Conservation (phyloP, 2,329 filamentous ascomycete species). For the Dactylonectria macrodidyma region DNA sequence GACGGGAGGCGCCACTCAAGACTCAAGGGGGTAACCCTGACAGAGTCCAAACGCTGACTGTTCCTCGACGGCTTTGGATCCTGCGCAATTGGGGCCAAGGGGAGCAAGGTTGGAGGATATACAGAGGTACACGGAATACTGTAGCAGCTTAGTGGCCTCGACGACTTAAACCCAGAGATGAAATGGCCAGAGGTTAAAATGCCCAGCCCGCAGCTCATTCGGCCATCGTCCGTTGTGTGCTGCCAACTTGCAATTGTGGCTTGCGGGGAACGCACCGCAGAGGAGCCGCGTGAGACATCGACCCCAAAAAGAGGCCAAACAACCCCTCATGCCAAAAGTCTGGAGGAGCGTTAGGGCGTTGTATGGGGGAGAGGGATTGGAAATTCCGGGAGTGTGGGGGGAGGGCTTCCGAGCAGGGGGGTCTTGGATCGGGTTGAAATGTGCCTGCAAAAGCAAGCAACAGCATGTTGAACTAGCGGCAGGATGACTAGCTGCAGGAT, state of each 20-base stretch:
- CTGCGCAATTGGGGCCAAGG: background rate
- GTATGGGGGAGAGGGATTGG: slow-evolving; percentile 3
- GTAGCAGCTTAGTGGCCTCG: background rate
- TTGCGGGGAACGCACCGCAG: slow-evolving; percentile 8
- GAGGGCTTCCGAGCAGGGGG: slow-evolving; percentile 20
- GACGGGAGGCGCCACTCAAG: slow-evolving; percentile 10
- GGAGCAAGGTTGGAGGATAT: no score
- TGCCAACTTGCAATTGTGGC: slow-evolving; percentile 7
- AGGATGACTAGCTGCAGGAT: no score
- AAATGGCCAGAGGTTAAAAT: background rate
- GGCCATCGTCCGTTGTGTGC: slow-evolving; percentile 4
- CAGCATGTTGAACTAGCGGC: background rate
- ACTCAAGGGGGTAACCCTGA: background rate
- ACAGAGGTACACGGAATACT: no score
- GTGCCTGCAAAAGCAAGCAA: background rate
- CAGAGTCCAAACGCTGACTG: slow-evolving; percentile 1
- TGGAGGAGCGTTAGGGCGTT: slow-evolving; percentile 20
- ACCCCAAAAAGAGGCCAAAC: slow-evolving; percentile 14
- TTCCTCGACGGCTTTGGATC: background rate
- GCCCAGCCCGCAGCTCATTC: background rate
- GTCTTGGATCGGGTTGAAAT: background rate
- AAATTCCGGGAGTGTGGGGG: slow-evolving; percentile 22
- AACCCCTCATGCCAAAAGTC: slow-evolving; percentile 12
- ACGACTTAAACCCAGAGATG: background rate
- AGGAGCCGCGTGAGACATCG: slow-evolving; percentile 1